Conservation (phyloP, 2,329 filamentous ascomycete species). For the Nemania sp. region DNA sequence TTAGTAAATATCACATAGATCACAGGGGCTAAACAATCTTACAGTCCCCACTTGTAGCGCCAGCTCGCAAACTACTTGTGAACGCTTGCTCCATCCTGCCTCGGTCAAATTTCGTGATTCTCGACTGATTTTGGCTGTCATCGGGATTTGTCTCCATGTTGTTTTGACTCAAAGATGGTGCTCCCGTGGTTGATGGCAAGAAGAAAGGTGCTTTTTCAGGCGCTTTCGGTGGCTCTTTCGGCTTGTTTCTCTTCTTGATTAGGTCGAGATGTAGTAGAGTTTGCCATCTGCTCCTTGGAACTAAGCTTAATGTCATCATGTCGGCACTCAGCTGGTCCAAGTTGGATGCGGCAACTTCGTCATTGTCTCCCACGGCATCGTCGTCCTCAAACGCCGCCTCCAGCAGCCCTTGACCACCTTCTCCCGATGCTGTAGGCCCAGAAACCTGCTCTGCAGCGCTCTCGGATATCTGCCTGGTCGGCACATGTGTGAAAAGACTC, state of each 20-base stretch:
- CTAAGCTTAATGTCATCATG: conserved; percentile 85
- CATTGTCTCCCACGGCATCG: conserved; percentile 54
- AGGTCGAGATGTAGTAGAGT: conserved; percentile 89
- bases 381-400: conserved; percentile 73
- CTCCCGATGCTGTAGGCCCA: conserved; percentile 78
- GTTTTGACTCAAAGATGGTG: conserved; percentile 33
- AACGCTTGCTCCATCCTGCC: conserved; percentile 62
- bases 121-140: conserved; percentile 50
- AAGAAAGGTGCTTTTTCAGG: conserved; percentile 97
- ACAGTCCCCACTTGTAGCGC: conserved; percentile 64
- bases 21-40: conserved; percentile 43
- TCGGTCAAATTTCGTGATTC: conserved; percentile 70
- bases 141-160: conserved; percentile 36
- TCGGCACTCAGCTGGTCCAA: conserved; percentile 80
- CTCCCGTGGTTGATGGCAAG: conserved; percentile 67
- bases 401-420: conserved; percentile 75
- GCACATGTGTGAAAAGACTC: conserved; percentile 84
- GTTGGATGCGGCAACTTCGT: conserved; percentile 57
- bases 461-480: conserved; percentile 83
- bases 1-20: conserved; percentile 15
- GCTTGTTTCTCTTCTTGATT: conserved; percentile 93
- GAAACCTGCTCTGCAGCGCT: conserved; percentile 68
- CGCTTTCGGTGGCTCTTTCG: conserved; percentile 85
- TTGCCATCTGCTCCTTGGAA: conserved; percentile 92
- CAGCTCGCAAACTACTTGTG: conserved; percentile 59